These are phyloP conservation scores for Vitis cinerea DNA, from an alignment of 164 flowering plant species.

Conservation along the genomic window DNA sequence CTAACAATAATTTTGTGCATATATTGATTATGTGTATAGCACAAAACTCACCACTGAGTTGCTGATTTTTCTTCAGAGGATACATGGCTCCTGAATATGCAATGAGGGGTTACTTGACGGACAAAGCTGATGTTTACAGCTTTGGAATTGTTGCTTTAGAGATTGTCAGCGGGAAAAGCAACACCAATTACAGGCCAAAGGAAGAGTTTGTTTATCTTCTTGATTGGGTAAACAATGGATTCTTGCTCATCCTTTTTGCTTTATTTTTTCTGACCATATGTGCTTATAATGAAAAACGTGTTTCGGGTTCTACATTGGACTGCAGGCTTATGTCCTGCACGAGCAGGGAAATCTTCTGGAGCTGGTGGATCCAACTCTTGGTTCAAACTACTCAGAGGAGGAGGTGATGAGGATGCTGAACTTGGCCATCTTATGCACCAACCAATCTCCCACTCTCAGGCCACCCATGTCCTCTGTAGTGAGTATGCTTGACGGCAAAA, in stretches of 20 bases:
- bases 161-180: slow-evolving; percentile 80
- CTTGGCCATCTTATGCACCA: slow-evolving; percentile 67
- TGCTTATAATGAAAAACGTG: too few relatives aligned
- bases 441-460: slow-evolving; percentile 67
- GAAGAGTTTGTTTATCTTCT: slow-evolving; percentile 67
- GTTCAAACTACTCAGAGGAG: slow-evolving; percentile 40
- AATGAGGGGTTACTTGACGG: slow-evolving; percentile 74
- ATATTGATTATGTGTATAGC: too few relatives aligned
- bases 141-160: slow-evolving; percentile 76
- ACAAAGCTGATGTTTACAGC: slow-evolving; percentile 91
- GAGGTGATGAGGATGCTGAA: slow-evolving; percentile 63
- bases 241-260: background rate
- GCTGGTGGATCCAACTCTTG: slow-evolving; percentile 70
- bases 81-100: slow-evolving; percentile 98
- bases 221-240: slow-evolving; percentile 60
- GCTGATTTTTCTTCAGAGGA: slow-evolving; percentile 46
- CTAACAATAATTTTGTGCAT: too few relatives aligned
- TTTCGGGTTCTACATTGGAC: background rate
- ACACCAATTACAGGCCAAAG: slow-evolving; percentile 52
- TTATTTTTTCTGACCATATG: too few relatives aligned
- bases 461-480: slow-evolving; percentile 82
- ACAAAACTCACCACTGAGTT: background rate
- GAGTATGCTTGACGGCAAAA: slow-evolving; percentile 72
- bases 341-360: slow-evolving; percentile 71
- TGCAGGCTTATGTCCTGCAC: slow-evolving; percentile 65